These are phyloP conservation scores for Gremmenia infestans DNA, from an alignment of 2,329 filamentous ascomycete genomes.

Conservation along the genomic window DNA sequence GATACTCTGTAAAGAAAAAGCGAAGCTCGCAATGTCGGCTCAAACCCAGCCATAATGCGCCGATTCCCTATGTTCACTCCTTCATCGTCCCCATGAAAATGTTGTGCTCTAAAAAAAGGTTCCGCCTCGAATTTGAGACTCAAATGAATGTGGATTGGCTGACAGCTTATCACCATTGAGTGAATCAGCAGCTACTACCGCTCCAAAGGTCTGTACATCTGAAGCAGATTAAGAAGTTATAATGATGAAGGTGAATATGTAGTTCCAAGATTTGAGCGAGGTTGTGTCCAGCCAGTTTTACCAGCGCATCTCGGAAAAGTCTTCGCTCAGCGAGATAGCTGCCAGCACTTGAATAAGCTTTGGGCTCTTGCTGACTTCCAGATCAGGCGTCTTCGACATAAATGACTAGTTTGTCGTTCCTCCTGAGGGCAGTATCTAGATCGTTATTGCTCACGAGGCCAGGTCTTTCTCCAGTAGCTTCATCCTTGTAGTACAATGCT, in stretches of 20 bases:
- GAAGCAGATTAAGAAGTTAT: slow-evolving; percentile 30
- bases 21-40: slow-evolving; percentile 1
- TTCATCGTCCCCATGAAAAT: slow-evolving; percentile 8
- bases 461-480: slow-evolving; percentile 61
- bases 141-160: slow-evolving; percentile 23
- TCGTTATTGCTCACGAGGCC: slow-evolving; percentile 76
- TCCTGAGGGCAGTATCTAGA: slow-evolving; percentile 70
- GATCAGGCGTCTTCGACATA: slow-evolving; percentile 50
- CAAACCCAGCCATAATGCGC: slow-evolving; percentile 18
- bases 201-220: slow-evolving; percentile 24
- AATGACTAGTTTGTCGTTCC: slow-evolving; percentile 83
- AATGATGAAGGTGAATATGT: slow-evolving; percentile 9
- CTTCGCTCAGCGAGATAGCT: slow-evolving; percentile 9
- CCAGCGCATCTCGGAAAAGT: slow-evolving; percentile 5
- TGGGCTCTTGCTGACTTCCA: background rate
- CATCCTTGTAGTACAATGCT: slow-evolving; percentile 80
- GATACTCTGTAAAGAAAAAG: slow-evolving; percentile 6
- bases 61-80: slow-evolving; percentile 20
- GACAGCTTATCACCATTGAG: background rate
- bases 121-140: slow-evolving; percentile 14
- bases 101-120: slow-evolving; percentile 7
- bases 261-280: slow-evolving; percentile 6
- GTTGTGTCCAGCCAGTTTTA: slow-evolving; percentile 3
- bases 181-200: slow-evolving; percentile 23
- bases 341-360: slow-evolving; percentile 4